A percentile compares a stretch with the other conserved stretches of the same genome.
phyloP scores from a whole-genome alignment of 768 basidiomycete genomes.

The Omphalotus guepiniiformis region DNA sequence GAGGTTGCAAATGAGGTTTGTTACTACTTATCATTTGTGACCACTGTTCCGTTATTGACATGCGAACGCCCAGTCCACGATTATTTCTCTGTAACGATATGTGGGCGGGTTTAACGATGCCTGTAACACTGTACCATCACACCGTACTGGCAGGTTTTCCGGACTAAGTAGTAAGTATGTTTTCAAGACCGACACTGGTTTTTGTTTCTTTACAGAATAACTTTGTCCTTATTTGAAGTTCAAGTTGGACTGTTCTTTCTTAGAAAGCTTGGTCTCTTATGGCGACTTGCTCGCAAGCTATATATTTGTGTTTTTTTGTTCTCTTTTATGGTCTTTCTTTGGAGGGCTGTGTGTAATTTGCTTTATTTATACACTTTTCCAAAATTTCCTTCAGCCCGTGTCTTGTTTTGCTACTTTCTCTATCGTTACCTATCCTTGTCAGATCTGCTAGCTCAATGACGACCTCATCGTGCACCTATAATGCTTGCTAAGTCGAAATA shows the following conservation, averaged over 20 bases:
- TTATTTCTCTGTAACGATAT: neutral
- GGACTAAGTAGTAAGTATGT: conserved; percentile 1
- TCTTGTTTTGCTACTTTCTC: too few relatives aligned
- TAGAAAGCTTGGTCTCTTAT: neutral
- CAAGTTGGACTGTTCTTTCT: neutral
- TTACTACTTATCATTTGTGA: neutral
- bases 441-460: neutral
- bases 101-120: neutral
- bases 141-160: conserved; percentile 6
- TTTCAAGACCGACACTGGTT: neutral
- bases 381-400: too few relatives aligned
- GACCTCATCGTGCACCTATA: conserved; percentile 11
- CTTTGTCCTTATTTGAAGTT: neutral
- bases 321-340: neutral
- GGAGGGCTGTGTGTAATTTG: conserved; percentile 8
- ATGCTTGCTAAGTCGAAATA: conserved; percentile 18
- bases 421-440: neutral
- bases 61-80: neutral
- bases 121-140: conserved; percentile 9
- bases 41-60: neutral
- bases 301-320: conserved; percentile 1
- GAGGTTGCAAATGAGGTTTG: conserved; percentile 14
- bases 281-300: conserved; percentile 9
- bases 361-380: conserved; percentile 12
- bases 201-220: neutral